Evolutionary conservation across 306 rosid genomes (phyloP), one percentile per base, ranked within the genome.

Genomic region (Castanospermum australe): DNA sequence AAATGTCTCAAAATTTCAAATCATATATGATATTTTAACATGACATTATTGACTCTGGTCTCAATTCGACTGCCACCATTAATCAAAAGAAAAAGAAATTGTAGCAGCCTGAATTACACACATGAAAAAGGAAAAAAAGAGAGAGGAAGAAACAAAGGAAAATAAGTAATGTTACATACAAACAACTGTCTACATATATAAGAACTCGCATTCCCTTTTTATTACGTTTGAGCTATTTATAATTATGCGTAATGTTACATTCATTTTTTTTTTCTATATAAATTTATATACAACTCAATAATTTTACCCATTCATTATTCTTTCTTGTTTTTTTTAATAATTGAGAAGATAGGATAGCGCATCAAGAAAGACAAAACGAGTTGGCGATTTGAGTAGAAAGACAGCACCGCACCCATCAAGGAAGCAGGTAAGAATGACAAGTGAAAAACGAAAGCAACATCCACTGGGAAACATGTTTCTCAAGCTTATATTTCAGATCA

Each of bases 361-460:
- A 3, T 13, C 4, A 35, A 67, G n/a, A 28, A 78, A 55, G 69
- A 67, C 33, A 78, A 52, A 66, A 66, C 2, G 9, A 67, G 67
- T 52, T 51, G 67, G 51, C 68, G 76, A 51, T 30, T 45, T 71
- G 57, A 75, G 56, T 75, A 75, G 80, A 76, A 50, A 75, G 21
- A 56, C 54, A 78, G 62, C 25, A 51, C 45, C 28, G 35, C 76
- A 56, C 52, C 71, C 73, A 78, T 68, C 67, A 42, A 71, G 48
- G 75, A 67, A 74, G 65, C 75, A 63, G 47, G 55, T 12, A 56
- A 33, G 59, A 21, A 38, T 35, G 60, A 76, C 60, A 22, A 57
- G 14, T 8, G 70, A 55, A 18, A 62, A 44, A 62, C 2, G 67
- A 84, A 80, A 76, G 82, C 82, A 75, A 69, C 57, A 11, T 79